Evolutionary conservation across 768 basidiomycete genomes (phyloP).

Genomic region (Termitomyces sp.): DNA sequence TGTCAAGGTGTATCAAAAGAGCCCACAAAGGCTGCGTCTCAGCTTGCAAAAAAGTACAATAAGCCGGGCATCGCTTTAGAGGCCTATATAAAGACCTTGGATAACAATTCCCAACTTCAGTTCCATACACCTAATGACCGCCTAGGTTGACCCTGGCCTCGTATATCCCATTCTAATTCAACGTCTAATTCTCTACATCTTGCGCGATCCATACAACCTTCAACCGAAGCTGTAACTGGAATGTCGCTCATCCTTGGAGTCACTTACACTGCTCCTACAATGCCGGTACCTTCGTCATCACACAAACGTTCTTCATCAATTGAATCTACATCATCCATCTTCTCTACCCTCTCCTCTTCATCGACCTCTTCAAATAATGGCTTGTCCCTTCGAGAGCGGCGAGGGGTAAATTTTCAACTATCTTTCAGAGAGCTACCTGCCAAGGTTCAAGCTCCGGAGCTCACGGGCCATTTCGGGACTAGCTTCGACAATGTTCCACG

Average conservation of each 20-base stretch:
- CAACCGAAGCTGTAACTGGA: background rate
- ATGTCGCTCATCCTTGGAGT: conserved; percentile 6
- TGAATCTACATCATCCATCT: conserved; percentile 6
- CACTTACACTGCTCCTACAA: conserved; percentile 2
- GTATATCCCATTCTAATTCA: background rate
- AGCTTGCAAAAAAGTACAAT: background rate
- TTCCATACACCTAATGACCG: background rate
- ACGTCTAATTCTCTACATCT: background rate
- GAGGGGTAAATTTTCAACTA: conserved; percentile 14
- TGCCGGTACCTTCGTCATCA: background rate
- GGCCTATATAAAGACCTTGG: conserved; percentile 8
- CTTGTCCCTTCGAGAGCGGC: conserved; percentile 11
- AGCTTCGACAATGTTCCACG: conserved; percentile 3
- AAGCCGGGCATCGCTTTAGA: conserved; percentile 4
- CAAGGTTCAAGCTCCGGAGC: background rate
- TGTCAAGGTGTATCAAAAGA: background rate
- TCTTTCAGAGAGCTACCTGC: background rate
- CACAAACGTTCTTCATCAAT: conserved; percentile 11
- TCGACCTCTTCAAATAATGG: conserved; percentile 1
- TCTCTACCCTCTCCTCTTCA: conserved; percentile 5
- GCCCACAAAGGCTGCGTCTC: background rate
- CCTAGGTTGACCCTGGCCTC: background rate
- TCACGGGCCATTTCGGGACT: background rate
- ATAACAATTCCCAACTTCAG: background rate
- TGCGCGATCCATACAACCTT: background rate